Evolutionary conservation across 371 early-diverging fungal genomes (phyloP), one percentile per base, ranked within the genome.

Genomic region (Blastocladiella emersonii): DNA sequence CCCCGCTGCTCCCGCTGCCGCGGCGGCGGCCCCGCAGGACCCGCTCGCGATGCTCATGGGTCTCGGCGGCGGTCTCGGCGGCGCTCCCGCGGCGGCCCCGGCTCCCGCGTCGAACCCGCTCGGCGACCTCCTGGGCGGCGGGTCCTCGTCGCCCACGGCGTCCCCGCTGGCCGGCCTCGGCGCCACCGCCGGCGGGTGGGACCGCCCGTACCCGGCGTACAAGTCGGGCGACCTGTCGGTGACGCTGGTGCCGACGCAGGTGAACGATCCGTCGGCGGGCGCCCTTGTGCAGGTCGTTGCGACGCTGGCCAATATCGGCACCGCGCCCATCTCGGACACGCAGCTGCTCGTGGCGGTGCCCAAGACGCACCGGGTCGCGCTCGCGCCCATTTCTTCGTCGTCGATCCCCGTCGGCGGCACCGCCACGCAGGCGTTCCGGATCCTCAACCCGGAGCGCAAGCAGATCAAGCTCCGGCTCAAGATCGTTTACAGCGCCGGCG

Each of bases 341-440:
- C 36, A 45, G 30, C 21, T 62, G 44, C 32, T 55, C 27, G 57
- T 62, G 27, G 62, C 62, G 30, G 62, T 62, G 35, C 62, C 62
- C 23, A 62, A 62, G 41, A 32, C 62, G 56, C 34, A 36, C 36
- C 27, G 62, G 59, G 27, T 62, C 17, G 32, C 27, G 13, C 1
- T 62, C 8, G 37, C 35, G 23, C 62, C 62, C 23, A 23, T 62
- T 34, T 37, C 37, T 12, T 30, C 32, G 27, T 61, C 23, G 23
- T 8, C 37, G 59, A 3, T 62, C n/a, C 32, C 62, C 12, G 10
- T 12, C 1, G 56, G 17, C 5, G 37, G 59, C 1, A n/a, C 15
- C 1, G 57, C 43, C 19, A 41, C n/a, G 23, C 62, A 62, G 27
- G 45, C 56, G 37, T 36, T 62, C 56, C 34, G 37, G 15, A 34